Evolutionary conservation across 1,284 basidiomycete species (phyloP).

Genomic region (Pisolithus thermaeus): DNA sequence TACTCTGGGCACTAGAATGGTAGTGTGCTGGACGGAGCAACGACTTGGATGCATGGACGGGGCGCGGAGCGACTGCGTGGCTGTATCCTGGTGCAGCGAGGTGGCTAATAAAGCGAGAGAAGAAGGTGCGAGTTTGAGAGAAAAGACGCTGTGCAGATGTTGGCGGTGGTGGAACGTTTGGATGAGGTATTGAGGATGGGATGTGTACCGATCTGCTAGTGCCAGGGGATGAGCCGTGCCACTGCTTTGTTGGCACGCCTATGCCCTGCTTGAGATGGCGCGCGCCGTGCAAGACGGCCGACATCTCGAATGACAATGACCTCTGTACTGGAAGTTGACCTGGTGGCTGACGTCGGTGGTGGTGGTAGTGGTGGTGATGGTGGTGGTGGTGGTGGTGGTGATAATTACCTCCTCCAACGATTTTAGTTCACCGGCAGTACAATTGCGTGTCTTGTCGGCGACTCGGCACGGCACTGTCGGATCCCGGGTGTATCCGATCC

Average conservation of each 20-base stretch:
- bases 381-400: background rate
- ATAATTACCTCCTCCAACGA: no score
- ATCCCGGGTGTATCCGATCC: no score
- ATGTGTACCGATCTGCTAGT: conserved; percentile 16
- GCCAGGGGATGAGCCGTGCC: conserved; percentile 1
- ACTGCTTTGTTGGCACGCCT: conserved; percentile 1
- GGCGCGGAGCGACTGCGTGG: conserved; percentile 28
- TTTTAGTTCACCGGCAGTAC: no score
- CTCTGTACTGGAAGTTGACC: background rate
- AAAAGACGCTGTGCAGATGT: conserved; percentile 45
- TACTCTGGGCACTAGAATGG: conserved; percentile 32
- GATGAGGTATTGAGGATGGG: conserved; percentile 9
- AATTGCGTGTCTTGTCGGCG: no score
- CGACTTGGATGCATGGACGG: conserved; percentile 35
- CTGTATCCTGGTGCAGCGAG: conserved; percentile 52
- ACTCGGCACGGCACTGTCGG: no score
- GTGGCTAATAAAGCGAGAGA: conserved; percentile 51
- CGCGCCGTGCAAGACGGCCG: conserved; percentile 19
- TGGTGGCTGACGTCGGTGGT: background rate
- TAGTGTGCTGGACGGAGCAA: conserved; percentile 31
- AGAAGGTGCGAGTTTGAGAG: conserved; percentile 47
- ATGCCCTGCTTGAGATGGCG: conserved; percentile 24
- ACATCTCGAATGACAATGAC: conserved; percentile 13
- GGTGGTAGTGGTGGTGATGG: background rate
- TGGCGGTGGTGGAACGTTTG: conserved; percentile 19